phyloP scores from a whole-genome alignment of 441 rosid species.

The Hura crepitans region DNA sequence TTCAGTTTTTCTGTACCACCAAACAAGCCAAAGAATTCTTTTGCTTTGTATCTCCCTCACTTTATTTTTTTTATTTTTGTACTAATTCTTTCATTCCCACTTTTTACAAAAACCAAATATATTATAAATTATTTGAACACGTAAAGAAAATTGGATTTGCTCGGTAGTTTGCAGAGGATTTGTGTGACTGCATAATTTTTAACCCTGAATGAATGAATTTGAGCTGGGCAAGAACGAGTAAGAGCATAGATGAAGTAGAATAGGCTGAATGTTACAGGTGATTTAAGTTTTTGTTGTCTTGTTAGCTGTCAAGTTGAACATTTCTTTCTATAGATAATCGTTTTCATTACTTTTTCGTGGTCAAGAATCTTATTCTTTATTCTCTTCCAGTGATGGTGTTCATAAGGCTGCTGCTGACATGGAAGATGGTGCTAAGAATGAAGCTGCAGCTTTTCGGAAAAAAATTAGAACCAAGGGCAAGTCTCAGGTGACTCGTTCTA shows the following conservation, averaged over 20 bases:
- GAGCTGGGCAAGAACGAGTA: not conserved
- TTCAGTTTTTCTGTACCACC: no score
- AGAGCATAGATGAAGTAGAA: not conserved
- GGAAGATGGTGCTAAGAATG: constrained; percentile 35
- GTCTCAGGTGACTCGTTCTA: constrained; percentile 34
- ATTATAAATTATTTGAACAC: not conserved
- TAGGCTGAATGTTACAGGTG: not conserved
- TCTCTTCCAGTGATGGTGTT: constrained; percentile 34
- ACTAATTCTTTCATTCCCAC: no score
- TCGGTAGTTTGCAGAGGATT: no score
- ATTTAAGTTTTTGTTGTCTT: not conserved
- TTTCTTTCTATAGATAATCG: constrained; percentile 11
- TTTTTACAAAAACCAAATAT: not conserved
- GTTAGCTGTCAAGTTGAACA: constrained; percentile 5
- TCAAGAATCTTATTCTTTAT: constrained; percentile 16
- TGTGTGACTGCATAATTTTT: not conserved
- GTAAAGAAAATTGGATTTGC: no score
- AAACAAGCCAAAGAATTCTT: no score
- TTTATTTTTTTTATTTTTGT: no score
- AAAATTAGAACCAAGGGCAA: constrained; percentile 42
- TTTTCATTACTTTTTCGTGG: constrained; percentile 15
- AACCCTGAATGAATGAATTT: not conserved
- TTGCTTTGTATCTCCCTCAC: no score
- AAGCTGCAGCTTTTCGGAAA: constrained; percentile 36
- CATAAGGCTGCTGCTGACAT: constrained; percentile 37